Evolutionary conservation across 345 rosid species (phyloP).

Genomic region (Heritiera littoralis): DNA sequence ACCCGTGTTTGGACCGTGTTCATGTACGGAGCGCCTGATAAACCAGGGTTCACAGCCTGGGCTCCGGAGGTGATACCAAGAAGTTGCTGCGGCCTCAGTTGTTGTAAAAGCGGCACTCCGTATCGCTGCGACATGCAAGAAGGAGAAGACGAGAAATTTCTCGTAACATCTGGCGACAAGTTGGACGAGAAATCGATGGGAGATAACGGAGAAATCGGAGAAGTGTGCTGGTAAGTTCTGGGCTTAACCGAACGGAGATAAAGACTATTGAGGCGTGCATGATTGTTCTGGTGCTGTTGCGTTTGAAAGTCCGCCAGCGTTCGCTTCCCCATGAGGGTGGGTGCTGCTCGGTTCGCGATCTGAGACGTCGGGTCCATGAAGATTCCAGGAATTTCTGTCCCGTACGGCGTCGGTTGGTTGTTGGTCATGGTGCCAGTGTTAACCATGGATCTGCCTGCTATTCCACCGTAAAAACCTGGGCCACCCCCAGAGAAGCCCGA

Average conservation of each 20-base stretch:
- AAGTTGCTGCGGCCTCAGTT: conserved; percentile 37
- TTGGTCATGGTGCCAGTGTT: conserved; percentile 34
- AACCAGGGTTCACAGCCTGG: conserved; percentile 25
- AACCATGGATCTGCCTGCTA: conserved; percentile 55
- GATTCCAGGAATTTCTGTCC: conserved; percentile 59
- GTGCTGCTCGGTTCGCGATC: conserved; percentile 52
- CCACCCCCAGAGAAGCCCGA: conserved; percentile 82
- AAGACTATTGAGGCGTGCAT: conserved; percentile 45
- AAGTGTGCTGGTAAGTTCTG: conserved; percentile 46
- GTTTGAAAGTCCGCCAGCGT: conserved; percentile 68
- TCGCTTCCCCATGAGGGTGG: conserved; percentile 58
- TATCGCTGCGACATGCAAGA: conserved; percentile 47
- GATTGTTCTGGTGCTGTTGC: conserved; percentile 36
- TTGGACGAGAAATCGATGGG: conserved; percentile 45
- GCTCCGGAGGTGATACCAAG: conserved; percentile 13
- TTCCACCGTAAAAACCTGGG: conserved; percentile 52
- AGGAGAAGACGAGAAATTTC: conserved; percentile 27
- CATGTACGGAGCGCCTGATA: conserved; percentile 38
- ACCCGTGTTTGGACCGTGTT: conserved; percentile 41
- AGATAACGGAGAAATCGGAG: conserved; percentile 48
- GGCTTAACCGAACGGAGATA: conserved; percentile 80
- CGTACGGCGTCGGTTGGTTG: conserved; percentile 37
- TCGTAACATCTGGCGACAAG: conserved; percentile 23
- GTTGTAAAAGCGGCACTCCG: conserved; percentile 58
- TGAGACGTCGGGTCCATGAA: conserved; percentile 55